These are phyloP conservation scores for Lotmaria passim DNA, from an alignment of 208 protist genomes.

Conservation along the genomic window DNA sequence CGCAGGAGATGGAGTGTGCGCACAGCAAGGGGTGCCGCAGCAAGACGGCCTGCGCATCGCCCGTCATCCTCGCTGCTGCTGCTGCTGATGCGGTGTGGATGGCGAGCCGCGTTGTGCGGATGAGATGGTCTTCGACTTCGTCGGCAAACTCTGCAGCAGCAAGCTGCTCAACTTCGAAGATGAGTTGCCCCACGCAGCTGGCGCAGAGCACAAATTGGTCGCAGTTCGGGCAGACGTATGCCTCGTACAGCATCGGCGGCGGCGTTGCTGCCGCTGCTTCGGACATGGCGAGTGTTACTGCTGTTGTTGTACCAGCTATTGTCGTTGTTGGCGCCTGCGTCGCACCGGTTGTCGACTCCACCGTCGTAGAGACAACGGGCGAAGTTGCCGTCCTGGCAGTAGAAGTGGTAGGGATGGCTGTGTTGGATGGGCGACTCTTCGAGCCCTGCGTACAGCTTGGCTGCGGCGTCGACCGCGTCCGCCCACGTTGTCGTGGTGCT, in stretches of 20 bases:
- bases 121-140: background rate
- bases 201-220: conserved; percentile 78
- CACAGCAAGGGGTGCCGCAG: conserved; percentile 36
- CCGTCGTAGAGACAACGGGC: background rate
- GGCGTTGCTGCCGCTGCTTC: no score
- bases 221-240: conserved; percentile 60
- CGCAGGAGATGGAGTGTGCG: conserved; percentile 62
- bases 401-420: no score
- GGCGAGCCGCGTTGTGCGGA: no score
- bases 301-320: no score
- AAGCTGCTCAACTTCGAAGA: background rate
- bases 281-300: no score
- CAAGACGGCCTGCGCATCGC: background rate
- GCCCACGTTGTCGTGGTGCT: background rate
- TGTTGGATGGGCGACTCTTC: no score
- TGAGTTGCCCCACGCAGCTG: conserved; percentile 30
- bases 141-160: background rate
- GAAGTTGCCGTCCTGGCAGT: no score
- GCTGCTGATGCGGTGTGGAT: background rate
- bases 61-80: background rate
- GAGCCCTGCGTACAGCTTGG: background rate
- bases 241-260: background rate
- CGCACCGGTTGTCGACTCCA: background rate
- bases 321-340: no score
- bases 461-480: background rate